These are phyloP conservation scores for Suhomyces sp. DNA, from an alignment of 805 yeast species.

Conservation along the genomic window DNA sequence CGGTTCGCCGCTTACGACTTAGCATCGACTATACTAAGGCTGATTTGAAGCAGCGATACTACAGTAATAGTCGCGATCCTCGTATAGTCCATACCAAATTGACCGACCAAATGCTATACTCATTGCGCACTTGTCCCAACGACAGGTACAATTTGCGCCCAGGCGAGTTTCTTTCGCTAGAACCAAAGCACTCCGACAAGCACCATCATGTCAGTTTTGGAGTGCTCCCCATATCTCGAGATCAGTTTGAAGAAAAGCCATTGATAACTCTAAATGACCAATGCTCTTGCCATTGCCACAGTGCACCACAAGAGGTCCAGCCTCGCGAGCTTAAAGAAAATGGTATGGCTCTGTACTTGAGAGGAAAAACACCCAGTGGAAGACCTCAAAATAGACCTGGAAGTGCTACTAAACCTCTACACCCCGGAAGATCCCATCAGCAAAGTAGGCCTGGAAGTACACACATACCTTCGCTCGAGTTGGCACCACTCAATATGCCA, in stretches of 20 bases:
- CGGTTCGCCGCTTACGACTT: constrained; percentile 27
- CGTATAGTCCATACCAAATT: constrained; percentile 37
- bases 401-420: neutral
- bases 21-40: constrained; percentile 31
- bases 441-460: neutral
- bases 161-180: constrained; percentile 31
- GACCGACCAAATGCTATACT: constrained; percentile 29
- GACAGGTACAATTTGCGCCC: constrained; percentile 28
- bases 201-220: neutral
- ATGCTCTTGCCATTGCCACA: neutral
- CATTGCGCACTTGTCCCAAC: constrained; percentile 38
- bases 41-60: constrained; percentile 36
- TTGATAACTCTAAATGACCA: neutral
- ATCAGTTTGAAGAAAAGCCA: neutral
- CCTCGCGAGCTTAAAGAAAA: neutral
- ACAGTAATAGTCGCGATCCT: constrained; percentile 36
- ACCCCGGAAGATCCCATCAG: neutral
- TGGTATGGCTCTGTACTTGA: neutral
- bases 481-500: neutral
- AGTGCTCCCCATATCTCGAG: neutral
- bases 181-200: neutral
- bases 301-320: neutral
- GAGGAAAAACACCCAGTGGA: neutral
- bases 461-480: neutral
- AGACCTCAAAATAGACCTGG: neutral